Evolutionary conservation across 305 asterid species (phyloP).

Genomic region (Euphrasia arctica): DNA sequence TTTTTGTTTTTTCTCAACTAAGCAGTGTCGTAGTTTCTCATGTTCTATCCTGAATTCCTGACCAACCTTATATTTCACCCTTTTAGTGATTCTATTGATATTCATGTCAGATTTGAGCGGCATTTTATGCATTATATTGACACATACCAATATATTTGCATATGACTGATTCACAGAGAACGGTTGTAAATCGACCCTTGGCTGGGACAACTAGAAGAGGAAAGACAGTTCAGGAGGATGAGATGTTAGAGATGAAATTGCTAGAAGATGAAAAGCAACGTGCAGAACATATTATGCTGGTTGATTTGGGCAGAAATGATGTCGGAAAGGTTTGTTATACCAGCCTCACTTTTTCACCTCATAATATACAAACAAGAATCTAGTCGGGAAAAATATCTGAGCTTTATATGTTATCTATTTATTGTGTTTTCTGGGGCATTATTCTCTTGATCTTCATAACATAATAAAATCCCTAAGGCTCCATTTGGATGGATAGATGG

Average conservation of each 20-base stretch:
- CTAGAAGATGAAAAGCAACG: conserved; percentile 72
- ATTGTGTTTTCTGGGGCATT: background rate
- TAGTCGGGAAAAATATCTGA: conserved; percentile 9
- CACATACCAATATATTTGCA: conserved; percentile 15
- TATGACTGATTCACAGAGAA: conserved; percentile 46
- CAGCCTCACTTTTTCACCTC: background rate
- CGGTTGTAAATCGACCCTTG: conserved; percentile 68
- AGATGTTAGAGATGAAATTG: conserved; percentile 53
- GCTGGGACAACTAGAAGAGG: conserved; percentile 90
- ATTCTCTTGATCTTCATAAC: background rate
- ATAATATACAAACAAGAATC: background rate
- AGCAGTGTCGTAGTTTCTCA: background rate
- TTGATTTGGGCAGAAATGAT: conserved; percentile 87
- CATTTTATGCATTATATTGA: conserved; percentile 13
- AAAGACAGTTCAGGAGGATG: conserved; percentile 56
- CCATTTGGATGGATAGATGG: background rate
- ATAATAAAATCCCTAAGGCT: conserved; percentile 7
- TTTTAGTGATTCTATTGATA: conserved; percentile 6
- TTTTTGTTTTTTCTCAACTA: no score
- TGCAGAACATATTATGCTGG: conserved; percentile 82
- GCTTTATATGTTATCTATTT: conserved; percentile 5
- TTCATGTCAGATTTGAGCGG: conserved; percentile 5
- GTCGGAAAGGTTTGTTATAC: conserved; percentile 69
- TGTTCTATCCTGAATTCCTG: background rate
- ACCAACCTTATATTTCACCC: conserved; percentile 7